Evolutionary conservation across 495 filamentous ascomycete species (phyloP).

Genomic region (Penicillium cosmopolitanum): DNA sequence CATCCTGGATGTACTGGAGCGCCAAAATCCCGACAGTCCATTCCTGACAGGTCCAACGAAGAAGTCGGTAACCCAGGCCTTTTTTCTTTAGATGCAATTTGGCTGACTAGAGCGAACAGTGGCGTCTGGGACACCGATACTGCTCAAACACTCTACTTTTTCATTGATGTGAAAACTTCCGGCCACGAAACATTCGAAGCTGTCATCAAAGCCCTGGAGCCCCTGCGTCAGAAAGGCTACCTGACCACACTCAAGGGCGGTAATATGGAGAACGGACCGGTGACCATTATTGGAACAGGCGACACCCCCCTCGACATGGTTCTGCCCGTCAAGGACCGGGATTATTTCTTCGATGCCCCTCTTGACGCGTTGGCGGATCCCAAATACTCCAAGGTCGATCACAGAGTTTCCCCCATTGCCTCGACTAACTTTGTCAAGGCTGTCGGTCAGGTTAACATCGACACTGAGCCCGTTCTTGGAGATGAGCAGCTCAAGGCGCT

Average conservation of each 20-base stretch:
- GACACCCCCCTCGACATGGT: slow-evolving; percentile 72
- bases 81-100: neutral
- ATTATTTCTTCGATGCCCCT: slow-evolving; percentile 67
- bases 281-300: slow-evolving; percentile 83
- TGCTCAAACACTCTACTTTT: slow-evolving; percentile 65
- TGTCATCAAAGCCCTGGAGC: slow-evolving; percentile 64
- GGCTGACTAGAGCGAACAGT: slow-evolving; percentile 22
- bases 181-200: slow-evolving; percentile 53
- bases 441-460: slow-evolving; percentile 43
- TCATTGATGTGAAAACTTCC: slow-evolving; percentile 72
- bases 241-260: slow-evolving; percentile 60
- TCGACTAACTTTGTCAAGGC: slow-evolving; percentile 47
- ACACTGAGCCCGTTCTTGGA: slow-evolving; percentile 35
- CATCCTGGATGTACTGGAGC: slow-evolving; percentile 53
- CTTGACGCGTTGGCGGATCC: slow-evolving; percentile 50
- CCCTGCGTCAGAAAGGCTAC: slow-evolving; percentile 64
- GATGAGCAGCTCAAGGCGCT: slow-evolving; percentile 61
- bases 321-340: slow-evolving; percentile 49
- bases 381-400: slow-evolving; percentile 46
- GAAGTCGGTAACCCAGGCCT: slow-evolving; percentile 30
- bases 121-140: slow-evolving; percentile 55
- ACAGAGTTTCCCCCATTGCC: slow-evolving; percentile 55
- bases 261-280: slow-evolving; percentile 52
- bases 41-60: slow-evolving; percentile 44
- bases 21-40: slow-evolving; percentile 47